Percentiles rank a stretch among this genome's conserved stretches.
Evolutionary conservation across 1,284 basidiomycete genomes (phyloP).

Genomic region (Meira nashicola): DNA sequence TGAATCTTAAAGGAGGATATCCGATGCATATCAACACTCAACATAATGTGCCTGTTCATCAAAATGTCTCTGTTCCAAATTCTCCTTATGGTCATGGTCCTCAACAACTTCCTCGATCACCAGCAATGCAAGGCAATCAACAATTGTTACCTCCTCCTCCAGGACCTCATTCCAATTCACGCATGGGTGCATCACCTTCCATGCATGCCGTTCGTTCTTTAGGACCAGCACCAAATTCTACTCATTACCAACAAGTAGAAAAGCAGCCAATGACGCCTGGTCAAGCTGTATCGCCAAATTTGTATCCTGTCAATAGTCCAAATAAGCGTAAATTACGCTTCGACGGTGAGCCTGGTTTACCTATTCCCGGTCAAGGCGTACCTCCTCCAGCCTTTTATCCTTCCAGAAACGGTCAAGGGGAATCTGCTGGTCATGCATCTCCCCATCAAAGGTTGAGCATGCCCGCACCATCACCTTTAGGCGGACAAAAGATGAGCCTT

Average conservation of each 20-base stretch:
- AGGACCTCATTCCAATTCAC: neutral
- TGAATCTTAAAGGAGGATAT: neutral
- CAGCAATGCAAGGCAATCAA: neutral
- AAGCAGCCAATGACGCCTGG: neutral
- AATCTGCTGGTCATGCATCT: no score
- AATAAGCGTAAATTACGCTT: slow-evolving; percentile 7
- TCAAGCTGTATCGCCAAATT: neutral
- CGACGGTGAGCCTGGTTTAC: slow-evolving; percentile 1
- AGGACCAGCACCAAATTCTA: neutral
- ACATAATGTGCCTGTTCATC: no score
- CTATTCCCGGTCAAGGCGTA: no score
- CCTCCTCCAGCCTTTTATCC: no score
- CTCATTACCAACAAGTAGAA: neutral
- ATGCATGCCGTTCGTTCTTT: neutral
- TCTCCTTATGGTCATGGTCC: no score
- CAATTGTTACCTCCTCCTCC: neutral
- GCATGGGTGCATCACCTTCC: neutral
- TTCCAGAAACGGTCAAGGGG: no score
- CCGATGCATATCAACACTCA: no score
- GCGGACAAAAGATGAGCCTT: no score
- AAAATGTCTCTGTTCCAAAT: no score
- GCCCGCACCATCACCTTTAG: no score
- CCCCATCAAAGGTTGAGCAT: no score
- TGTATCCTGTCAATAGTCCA: neutral
- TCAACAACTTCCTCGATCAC: neutral